These are phyloP conservation scores for Stromatinia cepivora DNA, from an alignment of 2,329 filamentous ascomycete species.

Conservation along the genomic window DNA sequence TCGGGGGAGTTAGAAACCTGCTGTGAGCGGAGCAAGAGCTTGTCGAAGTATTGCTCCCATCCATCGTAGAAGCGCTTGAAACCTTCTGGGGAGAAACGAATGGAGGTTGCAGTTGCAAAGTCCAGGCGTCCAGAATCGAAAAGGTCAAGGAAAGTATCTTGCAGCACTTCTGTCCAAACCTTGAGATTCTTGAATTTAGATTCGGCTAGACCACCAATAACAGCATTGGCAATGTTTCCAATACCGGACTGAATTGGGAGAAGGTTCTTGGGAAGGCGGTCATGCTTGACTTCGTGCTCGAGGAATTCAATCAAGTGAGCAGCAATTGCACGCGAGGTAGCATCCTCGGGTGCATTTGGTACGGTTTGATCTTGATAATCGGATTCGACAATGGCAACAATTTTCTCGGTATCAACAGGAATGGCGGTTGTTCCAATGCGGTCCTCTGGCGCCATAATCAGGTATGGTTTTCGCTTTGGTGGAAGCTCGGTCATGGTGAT, in stretches of 20 bases:
- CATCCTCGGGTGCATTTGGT: conserved; percentile 76
- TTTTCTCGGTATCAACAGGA: conserved; percentile 79
- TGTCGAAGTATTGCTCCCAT: conserved; percentile 77
- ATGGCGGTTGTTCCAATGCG: conserved; percentile 81
- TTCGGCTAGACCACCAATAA: conserved; percentile 77
- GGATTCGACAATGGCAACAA: conserved; percentile 81
- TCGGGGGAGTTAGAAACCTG: conserved; percentile 87
- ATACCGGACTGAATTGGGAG: conserved; percentile 85
- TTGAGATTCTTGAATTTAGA: conserved; percentile 85
- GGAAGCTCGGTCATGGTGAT: conserved; percentile 88
- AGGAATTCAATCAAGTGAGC: conserved; percentile 79
- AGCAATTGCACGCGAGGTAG: conserved; percentile 70
- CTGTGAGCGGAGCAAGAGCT: conserved; percentile 84
- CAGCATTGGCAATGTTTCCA: conserved; percentile 90
- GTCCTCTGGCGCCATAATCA: conserved; percentile 83
- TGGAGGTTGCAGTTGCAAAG: conserved; percentile 86
- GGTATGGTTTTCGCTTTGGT: conserved; percentile 77
- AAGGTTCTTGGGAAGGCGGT: conserved; percentile 73
- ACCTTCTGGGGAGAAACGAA: conserved; percentile 86
- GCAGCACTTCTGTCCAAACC: conserved; percentile 82
- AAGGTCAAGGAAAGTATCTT: conserved; percentile 90
- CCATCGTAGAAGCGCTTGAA: conserved; percentile 89
- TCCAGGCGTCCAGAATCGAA: conserved; percentile 86
- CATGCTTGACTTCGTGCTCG: conserved; percentile 79
- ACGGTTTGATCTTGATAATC: conserved; percentile 77